Conservation (phyloP, 148 eudicot species). For the Cornus kousa region DNA sequence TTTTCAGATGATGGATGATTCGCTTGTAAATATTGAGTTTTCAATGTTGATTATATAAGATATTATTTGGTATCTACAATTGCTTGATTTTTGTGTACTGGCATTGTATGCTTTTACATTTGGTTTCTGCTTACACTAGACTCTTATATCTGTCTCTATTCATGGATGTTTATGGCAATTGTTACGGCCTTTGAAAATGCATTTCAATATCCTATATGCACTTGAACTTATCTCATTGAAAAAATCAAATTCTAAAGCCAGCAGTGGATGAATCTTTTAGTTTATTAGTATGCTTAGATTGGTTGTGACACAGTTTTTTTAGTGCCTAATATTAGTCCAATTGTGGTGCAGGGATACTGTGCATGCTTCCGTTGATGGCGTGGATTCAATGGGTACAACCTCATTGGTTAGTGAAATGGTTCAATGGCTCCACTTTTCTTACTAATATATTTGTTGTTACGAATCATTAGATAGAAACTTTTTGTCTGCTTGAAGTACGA, state of each 20-base stretch:
- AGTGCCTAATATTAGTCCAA: background rate
- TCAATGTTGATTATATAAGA: background rate
- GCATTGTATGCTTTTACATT: background rate
- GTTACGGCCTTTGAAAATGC: background rate
- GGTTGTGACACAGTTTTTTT: background rate
- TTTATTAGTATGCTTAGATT: background rate
- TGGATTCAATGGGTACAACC: conserved; percentile 32
- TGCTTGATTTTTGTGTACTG: background rate
- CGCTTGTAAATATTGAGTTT: background rate
- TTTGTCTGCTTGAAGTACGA: background rate
- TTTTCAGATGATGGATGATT: background rate
- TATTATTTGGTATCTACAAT: background rate
- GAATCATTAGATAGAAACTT: background rate
- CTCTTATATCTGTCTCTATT: background rate
- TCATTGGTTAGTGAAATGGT: conserved; percentile 42
- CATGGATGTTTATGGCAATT: background rate
- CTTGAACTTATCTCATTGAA: background rate
- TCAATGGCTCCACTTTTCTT: background rate
- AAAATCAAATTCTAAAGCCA: background rate
- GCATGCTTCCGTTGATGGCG: conserved; percentile 46
- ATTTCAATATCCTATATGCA: background rate
- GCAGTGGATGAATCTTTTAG: background rate
- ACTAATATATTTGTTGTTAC: background rate
- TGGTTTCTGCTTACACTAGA: background rate
- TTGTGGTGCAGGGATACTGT: conserved; percentile 31